Evolutionary conservation across 192 early-diverging fungal genomes (phyloP), one percentile per base, ranked within the genome.

Genomic region (Phycomyces nitens): DNA sequence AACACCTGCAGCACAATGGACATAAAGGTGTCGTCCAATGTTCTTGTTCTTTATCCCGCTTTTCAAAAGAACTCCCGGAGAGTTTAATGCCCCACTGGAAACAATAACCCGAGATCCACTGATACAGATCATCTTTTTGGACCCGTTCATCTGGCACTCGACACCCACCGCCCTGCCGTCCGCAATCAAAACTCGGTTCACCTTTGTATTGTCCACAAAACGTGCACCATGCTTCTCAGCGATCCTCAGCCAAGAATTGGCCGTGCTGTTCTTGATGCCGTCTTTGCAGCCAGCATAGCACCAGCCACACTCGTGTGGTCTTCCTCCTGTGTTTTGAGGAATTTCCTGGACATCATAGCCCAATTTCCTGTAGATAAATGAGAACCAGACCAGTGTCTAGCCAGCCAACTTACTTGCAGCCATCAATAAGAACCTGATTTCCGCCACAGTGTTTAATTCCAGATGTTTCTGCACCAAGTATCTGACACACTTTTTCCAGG

Each of bases 241-340:
- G 59, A 90, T 88, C 18, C 71, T 58, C 59, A 93, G 83, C 76
- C 78, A 93, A n/a, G 88, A 89, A 56, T 80, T 72, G 49, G 77
- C 71, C 2, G 85, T 74, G 8, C 84, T 76, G 65, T 90, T 88
- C 69, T 93, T 93, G 63, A 84, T 77, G 3, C 82, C 87, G 39
- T 80, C 84, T 39, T 82, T 77, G 62, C 91, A 93, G 10, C 91
- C 91, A 23, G 87, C 83, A 26, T 64, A 74, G 43, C 90, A 91
- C 69, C 69, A 88, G 7, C 82, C 86, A 63, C 88, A 89, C 23
- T 66, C 57, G 61, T 91, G 88, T 5, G 71, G 40, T 1, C 69
- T 65, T 10, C 69, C 58, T 5, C 69, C 80, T 11, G 82, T 82
- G 72, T 91, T 91, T 80, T 93, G 91, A 21, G 87, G 86, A 53